phyloP scores from a whole-genome alignment of 2,329 filamentous ascomycete species.

The Tolypocladium amazonense region DNA sequence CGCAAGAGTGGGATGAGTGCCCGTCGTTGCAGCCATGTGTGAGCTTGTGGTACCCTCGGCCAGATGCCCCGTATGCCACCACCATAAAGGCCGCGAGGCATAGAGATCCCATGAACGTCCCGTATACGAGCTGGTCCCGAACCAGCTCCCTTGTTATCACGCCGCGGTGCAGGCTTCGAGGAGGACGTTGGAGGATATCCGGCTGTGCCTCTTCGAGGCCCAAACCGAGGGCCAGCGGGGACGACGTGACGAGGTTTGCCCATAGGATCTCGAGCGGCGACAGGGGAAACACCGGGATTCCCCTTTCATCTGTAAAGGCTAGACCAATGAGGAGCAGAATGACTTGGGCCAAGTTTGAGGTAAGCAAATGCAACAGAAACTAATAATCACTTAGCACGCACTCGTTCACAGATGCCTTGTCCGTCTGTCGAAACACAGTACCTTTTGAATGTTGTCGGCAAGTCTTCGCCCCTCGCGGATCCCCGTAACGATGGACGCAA shows the following conservation, averaged over 20 bases:
- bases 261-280: conserved; percentile 66
- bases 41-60: conserved; percentile 36
- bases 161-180: conserved; percentile 47
- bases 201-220: conserved; percentile 60
- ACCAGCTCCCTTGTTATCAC: conserved; percentile 57
- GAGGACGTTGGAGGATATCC: conserved; percentile 56
- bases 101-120: conserved; percentile 50
- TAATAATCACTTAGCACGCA: conserved; percentile 14
- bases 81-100: conserved; percentile 51
- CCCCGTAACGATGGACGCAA: conserved; percentile 67
- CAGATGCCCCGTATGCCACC: conserved; percentile 41
- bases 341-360: conserved; percentile 62
- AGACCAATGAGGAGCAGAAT: conserved; percentile 58
- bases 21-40: conserved; percentile 47
- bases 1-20: conserved; percentile 34
- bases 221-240: conserved; percentile 59
- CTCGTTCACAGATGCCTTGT: background rate
- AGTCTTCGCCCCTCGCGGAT: conserved; percentile 60
- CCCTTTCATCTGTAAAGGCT: conserved; percentile 50
- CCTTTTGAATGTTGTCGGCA: conserved; percentile 67
- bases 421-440: conserved; percentile 20
- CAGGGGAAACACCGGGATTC: conserved; percentile 57
- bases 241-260: conserved; percentile 67
- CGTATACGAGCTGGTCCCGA: conserved; percentile 56
- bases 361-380: conserved; percentile 55